Base-by-base conservation (phyloP, 1,284 basidiomycete species). In the Moesziomyces sp. region DNA sequence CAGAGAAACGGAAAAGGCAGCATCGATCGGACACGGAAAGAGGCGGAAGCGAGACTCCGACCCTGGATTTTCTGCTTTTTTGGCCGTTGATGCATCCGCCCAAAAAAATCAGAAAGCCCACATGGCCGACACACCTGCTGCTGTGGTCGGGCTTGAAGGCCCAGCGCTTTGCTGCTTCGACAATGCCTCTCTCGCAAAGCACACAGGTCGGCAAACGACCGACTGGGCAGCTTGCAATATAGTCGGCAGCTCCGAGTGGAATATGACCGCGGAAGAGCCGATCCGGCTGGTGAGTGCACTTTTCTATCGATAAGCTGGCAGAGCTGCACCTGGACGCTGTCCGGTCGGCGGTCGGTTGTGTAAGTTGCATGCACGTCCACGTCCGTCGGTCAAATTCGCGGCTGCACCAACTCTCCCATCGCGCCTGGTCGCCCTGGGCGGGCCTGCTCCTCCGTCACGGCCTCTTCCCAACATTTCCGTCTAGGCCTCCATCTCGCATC, bases 391-490 rank as follows among this genome's bases (percentile, higher is more conserved):
- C 44, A 62, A 62, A 62, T 62, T 62, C 24, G 53, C 47, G 42
- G 52, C 40, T 16, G n/a, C 24, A 35, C 14, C 7, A 16, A 24
- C 38, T 28, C 28, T 30, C 30, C 19, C 45, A 16, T 21, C 35
- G 11, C 19, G 18, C 43, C 46, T 21, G 21, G 21, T 21, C 21
- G 21, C 21, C 21, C 21, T 21, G 21, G 21, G 21, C 21, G 21
- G 21, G 21, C 21, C 21, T 42, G 44, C 40, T 48, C 35, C 53
- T 52, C 63, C 57, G 46, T 50, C 44, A 59, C 48, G 28, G 28
- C 63, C 63, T 55, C 44, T 65, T 58, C 57, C 63, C 63, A 60
- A 66, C 63, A 66, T 66, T 66, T 66, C 53, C 57, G 48, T 24
- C 33, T 2, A 18, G 7, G 38, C 16, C 38, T 18, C 16, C 38